Percentiles rank a stretch among this genome's conserved stretches.
Evolutionary conservation across 2,329 filamentous ascomycete genomes (phyloP).

Genomic region (Fusarium euwallaceae): DNA sequence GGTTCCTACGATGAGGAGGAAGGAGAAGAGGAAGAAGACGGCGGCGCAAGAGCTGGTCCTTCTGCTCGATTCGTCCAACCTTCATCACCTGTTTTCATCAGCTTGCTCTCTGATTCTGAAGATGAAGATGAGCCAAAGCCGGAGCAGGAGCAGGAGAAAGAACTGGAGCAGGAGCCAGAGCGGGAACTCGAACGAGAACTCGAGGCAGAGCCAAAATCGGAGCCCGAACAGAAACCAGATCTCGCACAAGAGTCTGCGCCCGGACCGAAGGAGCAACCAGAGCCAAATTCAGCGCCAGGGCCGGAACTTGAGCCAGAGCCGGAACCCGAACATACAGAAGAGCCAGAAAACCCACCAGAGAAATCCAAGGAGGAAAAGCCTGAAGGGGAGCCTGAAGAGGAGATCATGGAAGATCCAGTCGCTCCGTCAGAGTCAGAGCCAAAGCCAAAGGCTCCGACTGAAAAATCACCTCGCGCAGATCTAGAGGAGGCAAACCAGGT

Average conservation of each 20-base stretch:
- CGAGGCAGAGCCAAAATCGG: not conserved
- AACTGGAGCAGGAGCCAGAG: not conserved
- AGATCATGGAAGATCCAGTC: not conserved
- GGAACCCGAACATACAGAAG: not conserved
- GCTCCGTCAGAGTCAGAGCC: not conserved
- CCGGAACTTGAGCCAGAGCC: not conserved
- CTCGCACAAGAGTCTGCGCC: not conserved
- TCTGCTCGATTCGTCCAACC: constrained; percentile 30
- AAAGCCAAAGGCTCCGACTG: not conserved
- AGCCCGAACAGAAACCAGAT: not conserved
- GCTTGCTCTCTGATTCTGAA: constrained; percentile 62
- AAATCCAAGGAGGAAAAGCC: not conserved
- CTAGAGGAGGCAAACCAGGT: not conserved
- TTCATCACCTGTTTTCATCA: constrained; percentile 59
- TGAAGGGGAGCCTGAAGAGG: constrained; percentile 6
- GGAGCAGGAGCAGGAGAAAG: not conserved
- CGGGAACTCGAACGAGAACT: not conserved
- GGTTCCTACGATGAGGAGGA: constrained; percentile 44
- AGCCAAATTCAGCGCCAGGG: not conserved
- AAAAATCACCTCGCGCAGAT: not conserved
- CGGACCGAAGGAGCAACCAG: not conserved
- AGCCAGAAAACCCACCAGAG: not conserved
- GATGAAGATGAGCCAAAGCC: constrained; percentile 53
- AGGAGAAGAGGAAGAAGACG: constrained; percentile 28
- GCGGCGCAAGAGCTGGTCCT: constrained; percentile 30